Conservation (phyloP, 106 monocot species). For the Phalaenopsis aphrodite region DNA sequence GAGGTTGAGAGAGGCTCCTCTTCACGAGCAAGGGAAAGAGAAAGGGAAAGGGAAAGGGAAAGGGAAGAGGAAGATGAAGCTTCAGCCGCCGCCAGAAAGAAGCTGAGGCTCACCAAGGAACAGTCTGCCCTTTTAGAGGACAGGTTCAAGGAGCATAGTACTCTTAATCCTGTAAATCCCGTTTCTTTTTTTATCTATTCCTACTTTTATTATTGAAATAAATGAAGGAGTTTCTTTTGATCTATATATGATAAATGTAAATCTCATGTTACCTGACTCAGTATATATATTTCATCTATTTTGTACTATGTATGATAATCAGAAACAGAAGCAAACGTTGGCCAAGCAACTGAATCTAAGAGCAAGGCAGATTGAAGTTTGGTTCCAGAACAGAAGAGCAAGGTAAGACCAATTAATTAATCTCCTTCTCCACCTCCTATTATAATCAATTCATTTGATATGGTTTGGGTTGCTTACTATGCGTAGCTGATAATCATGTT, state of each 20-base stretch:
- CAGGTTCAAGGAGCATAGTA: slow-evolving; percentile 13
- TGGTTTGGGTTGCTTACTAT: not conserved
- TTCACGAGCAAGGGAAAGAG: not conserved
- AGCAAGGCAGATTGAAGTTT: slow-evolving; percentile 27
- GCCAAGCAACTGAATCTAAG: slow-evolving; percentile 30
- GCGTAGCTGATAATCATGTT: too few relatives aligned
- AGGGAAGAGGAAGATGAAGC: slow-evolving; percentile 1
- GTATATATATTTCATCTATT: not conserved
- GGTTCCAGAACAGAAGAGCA: slow-evolving; percentile 34
- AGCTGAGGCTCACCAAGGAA: slow-evolving; percentile 12
- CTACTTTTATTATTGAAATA: not conserved
- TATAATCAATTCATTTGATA: not conserved
- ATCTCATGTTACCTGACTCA: not conserved
- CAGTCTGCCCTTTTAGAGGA: slow-evolving; percentile 17
- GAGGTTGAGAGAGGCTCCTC: slow-evolving; percentile 29
- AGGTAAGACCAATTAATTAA: slow-evolving; percentile 10
- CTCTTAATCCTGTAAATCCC: slow-evolving; percentile 8
- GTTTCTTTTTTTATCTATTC: not conserved
- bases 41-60: not conserved
- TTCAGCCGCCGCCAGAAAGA: not conserved
- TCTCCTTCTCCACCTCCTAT: too few relatives aligned
- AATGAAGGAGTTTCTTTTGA: not conserved
- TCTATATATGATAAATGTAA: not conserved
- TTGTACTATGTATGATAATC: not conserved
- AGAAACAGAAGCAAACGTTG: slow-evolving; percentile 28